Conservation (phyloP, 2,329 filamentous ascomycete species). For the Fusarium udum region DNA sequence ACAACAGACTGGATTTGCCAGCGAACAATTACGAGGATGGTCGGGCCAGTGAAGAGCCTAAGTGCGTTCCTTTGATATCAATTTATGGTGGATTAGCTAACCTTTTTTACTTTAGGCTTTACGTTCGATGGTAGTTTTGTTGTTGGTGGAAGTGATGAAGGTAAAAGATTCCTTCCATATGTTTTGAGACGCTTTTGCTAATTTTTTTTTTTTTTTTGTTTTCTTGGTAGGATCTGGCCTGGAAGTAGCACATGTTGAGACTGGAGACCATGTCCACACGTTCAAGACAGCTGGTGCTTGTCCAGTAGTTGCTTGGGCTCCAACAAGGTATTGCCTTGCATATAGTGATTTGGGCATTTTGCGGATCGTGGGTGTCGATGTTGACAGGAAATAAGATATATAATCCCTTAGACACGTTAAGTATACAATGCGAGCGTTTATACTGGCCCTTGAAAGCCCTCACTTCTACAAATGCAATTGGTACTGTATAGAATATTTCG, state of each 20-base stretch:
- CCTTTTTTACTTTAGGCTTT: constrained; percentile 63
- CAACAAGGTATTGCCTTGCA: constrained; percentile 76
- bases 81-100: constrained; percentile 13
- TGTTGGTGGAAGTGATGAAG: constrained; percentile 78
- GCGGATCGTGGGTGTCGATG: constrained; percentile 73
- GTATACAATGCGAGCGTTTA: background rate
- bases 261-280: constrained; percentile 76
- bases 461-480: background rate
- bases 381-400: constrained; percentile 48
- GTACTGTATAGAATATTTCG: background rate
- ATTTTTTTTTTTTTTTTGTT: background rate
- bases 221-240: constrained; percentile 63
- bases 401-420: background rate
- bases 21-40: constrained; percentile 74
- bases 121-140: constrained; percentile 81
- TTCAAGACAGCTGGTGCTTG: constrained; percentile 74
- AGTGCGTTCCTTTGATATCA: constrained; percentile 55
- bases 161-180: constrained; percentile 48
- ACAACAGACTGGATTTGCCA: constrained; percentile 81
- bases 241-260: constrained; percentile 77
- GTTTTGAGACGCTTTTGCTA: background rate
- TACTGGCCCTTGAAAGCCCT: background rate
- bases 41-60: constrained; percentile 74
- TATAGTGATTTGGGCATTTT: constrained; percentile 76
- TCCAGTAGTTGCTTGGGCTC: constrained; percentile 79